Evolutionary conservation across 345 rosid genomes (phyloP), one percentile per base, ranked within the genome.

Genomic region (Erysimum cheiranthoides): DNA sequence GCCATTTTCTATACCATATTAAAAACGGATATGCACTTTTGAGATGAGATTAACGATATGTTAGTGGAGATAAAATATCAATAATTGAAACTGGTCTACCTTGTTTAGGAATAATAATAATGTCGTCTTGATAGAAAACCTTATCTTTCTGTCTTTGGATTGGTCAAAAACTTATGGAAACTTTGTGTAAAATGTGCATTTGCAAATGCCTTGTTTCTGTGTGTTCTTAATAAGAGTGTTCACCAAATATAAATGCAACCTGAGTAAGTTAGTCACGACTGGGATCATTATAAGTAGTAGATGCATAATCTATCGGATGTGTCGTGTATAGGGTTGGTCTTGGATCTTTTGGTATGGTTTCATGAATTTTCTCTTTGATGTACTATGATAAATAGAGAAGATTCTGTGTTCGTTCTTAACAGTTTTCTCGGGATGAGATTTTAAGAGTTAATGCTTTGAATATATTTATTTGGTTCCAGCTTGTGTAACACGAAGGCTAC

Each of bases 401-500:
- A 58, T 58, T 58, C 2, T 61, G 49, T 61, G 17, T 18, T 38
- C 4, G 66, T 38, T 38, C 42, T 34, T 58, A 56, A 34, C 42
- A 34, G 42, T 34, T 34, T 16, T 5, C 42, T 58, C 5, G 9
- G 27, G 28, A 27, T 34, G 25, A 34, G 42, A 32, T 58, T 32
- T 58, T 16, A 38, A 17, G 10, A 36, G 46, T 60, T 57, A 17
- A 58, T 18, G 49, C 32, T 36, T 36, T 61, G 17, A 61, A 61
- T 61, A 61, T 38, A 6, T 39, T 3, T 14, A 28, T 10, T 10
- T 52, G 21, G 18, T 69, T 79, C 42, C 80, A 92, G 93, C 72
- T 85, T 92, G 46, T 89, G 97, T 82, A 85, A 89, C 73, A 82
- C 80, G 27, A 78, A 86, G 82, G 92, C 93, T 70, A 68, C 92